Evolutionary conservation across 2,329 filamentous ascomycete genomes (phyloP).

Genomic region (Beauveria pseudobassiana): DNA sequence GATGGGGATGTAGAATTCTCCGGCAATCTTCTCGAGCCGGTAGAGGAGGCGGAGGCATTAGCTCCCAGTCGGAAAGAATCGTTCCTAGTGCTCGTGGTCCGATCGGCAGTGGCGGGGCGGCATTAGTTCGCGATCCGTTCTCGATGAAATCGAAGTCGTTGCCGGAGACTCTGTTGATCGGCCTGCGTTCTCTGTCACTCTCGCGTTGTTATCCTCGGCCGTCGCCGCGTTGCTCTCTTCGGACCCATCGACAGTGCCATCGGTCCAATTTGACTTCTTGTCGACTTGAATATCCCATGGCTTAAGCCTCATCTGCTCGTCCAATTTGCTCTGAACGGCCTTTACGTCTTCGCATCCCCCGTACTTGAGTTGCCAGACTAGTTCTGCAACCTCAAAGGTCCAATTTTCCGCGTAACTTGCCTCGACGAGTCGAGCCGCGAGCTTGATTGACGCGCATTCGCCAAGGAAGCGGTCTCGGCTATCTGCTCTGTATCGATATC

Average conservation of each 20-base stretch:
- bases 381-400: not conserved
- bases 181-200: no score
- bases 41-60: not conserved
- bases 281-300: not conserved
- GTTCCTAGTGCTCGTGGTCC: no score
- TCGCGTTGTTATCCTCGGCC: no score
- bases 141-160: no score
- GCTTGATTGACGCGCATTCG: not conserved
- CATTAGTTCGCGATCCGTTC: no score
- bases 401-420: not conserved
- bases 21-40: not conserved
- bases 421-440: not conserved
- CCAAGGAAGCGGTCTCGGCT: not conserved
- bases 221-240: not conserved
- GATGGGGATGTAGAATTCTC: not conserved
- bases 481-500: no score
- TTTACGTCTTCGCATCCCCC: not conserved
- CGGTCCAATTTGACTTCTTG: not conserved
- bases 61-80: not conserved
- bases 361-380: not conserved
- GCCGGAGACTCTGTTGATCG: no score
- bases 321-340: not conserved
- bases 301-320: no score
- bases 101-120: no score
- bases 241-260: no score